Base-by-base conservation (phyloP, 208 protist species). In the Trypanosoma platydactyli region DNA sequence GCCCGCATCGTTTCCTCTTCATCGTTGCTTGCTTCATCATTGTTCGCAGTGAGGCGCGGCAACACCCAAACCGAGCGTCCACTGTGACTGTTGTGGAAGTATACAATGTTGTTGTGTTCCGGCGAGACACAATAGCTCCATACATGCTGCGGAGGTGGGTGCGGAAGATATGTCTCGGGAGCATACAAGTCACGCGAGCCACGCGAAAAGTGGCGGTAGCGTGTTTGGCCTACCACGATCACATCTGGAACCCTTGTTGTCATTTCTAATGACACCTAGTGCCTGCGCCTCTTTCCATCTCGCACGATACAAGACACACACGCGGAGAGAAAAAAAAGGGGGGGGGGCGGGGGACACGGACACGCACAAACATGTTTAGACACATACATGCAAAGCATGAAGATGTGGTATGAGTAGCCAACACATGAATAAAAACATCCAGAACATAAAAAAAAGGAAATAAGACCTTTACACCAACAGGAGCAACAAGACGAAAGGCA, bases 21-120 rank as follows among this genome's bases (percentile, higher is more conserved):
- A 20, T n/a, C 11, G n/a, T 56, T 30, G 20, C 15, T 35, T 9
- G 27, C 27, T 12, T 71, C 55, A 1, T 27, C 20, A 20, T 76
- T 75, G 44, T 67, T 69, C 5, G 45, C 22, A 38, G 75, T 71
- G 24, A 88, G 65, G n/a, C 64, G 41, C 3, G 85, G 85, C 20
- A 91, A 76, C 57, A 88, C 76, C 85, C 85, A 91, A 6, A 91
- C 71, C 16, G 82, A 85, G 44, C 52, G 45, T 18, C 68, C 59
- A 12, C 59, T 71, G 0, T 33, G 41, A 0, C 52, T 55, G 53
- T 91, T 91, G 66, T 73, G 79, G 53, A 91, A 91, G 57, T 83
- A 91, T 27, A 86, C 77, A 12, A 80, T 79, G 62, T 85, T 79
- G 57, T 68, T 48, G 63, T 91, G 71, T 9, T 79, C 81, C 3